These are phyloP conservation scores for Barnettozyma botsteinii DNA, from an alignment of 805 yeast genomes.

Conservation along the genomic window DNA sequence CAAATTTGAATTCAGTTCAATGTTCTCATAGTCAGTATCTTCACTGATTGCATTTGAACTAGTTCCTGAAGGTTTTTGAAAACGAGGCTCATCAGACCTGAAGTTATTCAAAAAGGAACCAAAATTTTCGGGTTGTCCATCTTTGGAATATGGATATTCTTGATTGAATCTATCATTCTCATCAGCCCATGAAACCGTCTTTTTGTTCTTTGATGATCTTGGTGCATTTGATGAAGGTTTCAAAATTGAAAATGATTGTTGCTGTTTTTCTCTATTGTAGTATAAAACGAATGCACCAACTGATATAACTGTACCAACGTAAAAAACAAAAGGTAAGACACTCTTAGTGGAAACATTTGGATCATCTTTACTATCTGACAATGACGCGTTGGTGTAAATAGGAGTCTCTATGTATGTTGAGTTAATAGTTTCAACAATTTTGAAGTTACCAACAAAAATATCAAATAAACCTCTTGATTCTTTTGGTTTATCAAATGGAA, in stretches of 20 bases:
- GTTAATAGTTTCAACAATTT: constrained; percentile 13
- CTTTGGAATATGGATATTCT: constrained; percentile 8
- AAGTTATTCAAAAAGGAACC: constrained; percentile 21
- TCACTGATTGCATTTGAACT: constrained; percentile 5
- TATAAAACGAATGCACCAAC: constrained; percentile 17
- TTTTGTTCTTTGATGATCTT: constrained; percentile 15
- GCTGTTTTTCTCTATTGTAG: constrained; percentile 15
- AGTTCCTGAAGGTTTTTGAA: constrained; percentile 5
- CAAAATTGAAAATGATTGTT: constrained; percentile 18
- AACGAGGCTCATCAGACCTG: constrained; percentile 13
- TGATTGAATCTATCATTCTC: constrained; percentile 20
- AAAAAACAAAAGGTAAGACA: constrained; percentile 21
- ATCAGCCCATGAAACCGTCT: constrained; percentile 36
- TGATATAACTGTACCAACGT: constrained; percentile 15
- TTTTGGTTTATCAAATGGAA: constrained; percentile 75
- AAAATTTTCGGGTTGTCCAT: constrained; percentile 5
- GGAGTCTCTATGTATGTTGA: constrained; percentile 23
- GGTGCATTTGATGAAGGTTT: constrained; percentile 11
- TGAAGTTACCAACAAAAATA: constrained; percentile 26
- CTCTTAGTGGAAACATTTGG: constrained; percentile 13
- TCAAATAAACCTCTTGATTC: constrained; percentile 69
- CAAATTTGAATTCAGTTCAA: constrained; percentile 17
- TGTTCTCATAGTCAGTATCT: constrained; percentile 14
- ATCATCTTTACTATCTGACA: constrained; percentile 10
- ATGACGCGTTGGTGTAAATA: constrained; percentile 11